A percentile compares a stretch with the other conserved stretches of the same genome.
Evolutionary conservation across 2,329 filamentous ascomycete species (phyloP).

Genomic region (Talaromyces sp.): DNA sequence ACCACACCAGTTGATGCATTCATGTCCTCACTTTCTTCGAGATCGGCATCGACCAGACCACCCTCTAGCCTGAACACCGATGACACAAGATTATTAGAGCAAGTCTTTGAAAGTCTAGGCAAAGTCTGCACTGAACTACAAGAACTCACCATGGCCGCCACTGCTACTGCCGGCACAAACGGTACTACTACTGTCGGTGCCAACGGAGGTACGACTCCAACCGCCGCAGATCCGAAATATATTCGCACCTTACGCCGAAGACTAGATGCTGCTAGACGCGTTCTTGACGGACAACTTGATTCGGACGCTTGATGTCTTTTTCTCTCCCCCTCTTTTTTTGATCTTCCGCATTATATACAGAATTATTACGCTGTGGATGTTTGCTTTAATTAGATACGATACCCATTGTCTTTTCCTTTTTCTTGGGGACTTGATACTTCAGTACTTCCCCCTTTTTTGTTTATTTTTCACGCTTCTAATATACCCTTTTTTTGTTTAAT

Average conservation of each 20-base stretch:
- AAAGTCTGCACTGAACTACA: slow-evolving; percentile 50
- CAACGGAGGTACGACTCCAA: background rate
- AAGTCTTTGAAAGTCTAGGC: slow-evolving; percentile 47
- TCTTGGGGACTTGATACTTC: background rate
- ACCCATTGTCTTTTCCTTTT: background rate
- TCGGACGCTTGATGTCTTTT: slow-evolving; percentile 7
- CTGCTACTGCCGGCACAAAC: slow-evolving; percentile 22
- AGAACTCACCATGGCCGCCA: slow-evolving; percentile 43
- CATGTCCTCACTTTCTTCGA: slow-evolving; percentile 13
- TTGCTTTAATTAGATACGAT: slow-evolving; percentile 1
- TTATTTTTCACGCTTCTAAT: background rate
- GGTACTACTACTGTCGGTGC: background rate
- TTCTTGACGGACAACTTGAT: slow-evolving; percentile 65
- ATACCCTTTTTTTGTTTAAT: slow-evolving; percentile 5
- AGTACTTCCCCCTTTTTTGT: background rate
- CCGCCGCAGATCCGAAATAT: slow-evolving; percentile 44
- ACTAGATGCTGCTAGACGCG: slow-evolving; percentile 67
- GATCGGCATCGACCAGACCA: slow-evolving; percentile 4
- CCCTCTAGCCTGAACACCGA: slow-evolving; percentile 43
- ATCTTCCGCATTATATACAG: background rate
- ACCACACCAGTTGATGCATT: slow-evolving; percentile 16
- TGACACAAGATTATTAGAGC: slow-evolving; percentile 54
- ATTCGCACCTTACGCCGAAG: slow-evolving; percentile 62
- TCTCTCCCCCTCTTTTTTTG: background rate
- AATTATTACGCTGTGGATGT: background rate